phyloP scores from a whole-genome alignment of 2,329 filamentous ascomycete genomes.

The Pleoardoris graminearum region DNA sequence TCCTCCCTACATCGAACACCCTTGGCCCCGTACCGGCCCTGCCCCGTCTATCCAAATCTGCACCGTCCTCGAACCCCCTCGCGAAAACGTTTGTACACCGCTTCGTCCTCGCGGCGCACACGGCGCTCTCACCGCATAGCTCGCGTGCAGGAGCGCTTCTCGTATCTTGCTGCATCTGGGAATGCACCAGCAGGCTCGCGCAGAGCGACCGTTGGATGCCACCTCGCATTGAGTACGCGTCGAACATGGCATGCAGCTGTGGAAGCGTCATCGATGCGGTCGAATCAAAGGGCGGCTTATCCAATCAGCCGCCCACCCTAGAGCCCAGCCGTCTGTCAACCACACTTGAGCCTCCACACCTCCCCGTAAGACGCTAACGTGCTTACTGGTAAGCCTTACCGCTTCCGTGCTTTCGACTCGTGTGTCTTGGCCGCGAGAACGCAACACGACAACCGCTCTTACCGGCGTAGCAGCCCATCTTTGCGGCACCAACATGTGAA shows the following conservation, averaged over 20 bases:
- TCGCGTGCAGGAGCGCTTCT: not conserved
- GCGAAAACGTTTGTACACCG: not conserved
- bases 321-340: slow-evolving; percentile 14
- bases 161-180: not conserved
- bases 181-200: not conserved
- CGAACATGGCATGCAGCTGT: slow-evolving; percentile 17
- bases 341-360: slow-evolving; percentile 10
- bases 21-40: slow-evolving; percentile 5
- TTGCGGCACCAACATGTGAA: not conserved
- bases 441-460: not conserved
- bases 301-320: slow-evolving; percentile 20
- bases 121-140: not conserved
- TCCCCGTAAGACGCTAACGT: slow-evolving; percentile 12
- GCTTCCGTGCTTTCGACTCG: not conserved
- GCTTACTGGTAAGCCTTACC: slow-evolving; percentile 4
- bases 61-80: slow-evolving; percentile 6
- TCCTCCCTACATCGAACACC: slow-evolving; percentile 10
- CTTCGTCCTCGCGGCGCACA: not conserved
- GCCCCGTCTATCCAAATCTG: slow-evolving; percentile 9
- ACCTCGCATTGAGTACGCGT: not conserved
- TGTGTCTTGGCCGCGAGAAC: not conserved
- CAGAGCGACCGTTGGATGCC: not conserved
- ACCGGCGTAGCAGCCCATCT: not conserved
- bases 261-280: slow-evolving; percentile 35
- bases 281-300: slow-evolving; percentile 11